Base-by-base conservation (phyloP, 768 basidiomycete genomes). In the Boletus barrowsii region DNA sequence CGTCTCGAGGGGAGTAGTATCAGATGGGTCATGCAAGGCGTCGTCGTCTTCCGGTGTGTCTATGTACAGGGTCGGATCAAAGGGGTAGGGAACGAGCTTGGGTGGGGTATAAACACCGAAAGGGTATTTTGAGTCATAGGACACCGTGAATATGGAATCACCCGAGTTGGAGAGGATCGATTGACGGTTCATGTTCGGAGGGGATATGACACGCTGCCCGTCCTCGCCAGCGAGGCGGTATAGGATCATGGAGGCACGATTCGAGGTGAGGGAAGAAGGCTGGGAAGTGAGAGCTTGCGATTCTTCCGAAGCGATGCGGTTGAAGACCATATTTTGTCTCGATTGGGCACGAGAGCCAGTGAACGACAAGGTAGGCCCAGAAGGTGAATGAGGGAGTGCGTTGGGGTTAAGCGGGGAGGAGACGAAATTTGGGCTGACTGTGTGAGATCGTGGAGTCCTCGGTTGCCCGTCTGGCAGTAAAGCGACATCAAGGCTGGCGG, bases 11-110 rank as follows among this genome's bases (percentile, higher is more conserved):
- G 64, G 49, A 15, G 61, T 69, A 29, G 75, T 63, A 11, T 68
- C 66, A 13, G 74, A 73, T 4, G 78, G 83, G 54, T 88, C 84
- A 63, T 94, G 89, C 35, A 94, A 68, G 20, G 80, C 66, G 63
- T 94, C 93, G 62, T 93, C 92, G 15, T 86, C 86, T 65, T 89
- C 87, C 1, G 74, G 72, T 0, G 75, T 79, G n/a, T 77, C 76
- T 54, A 77, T 68, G 62, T 89, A 87, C 17, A 73, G 36, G 4
- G 72, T 74, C 0, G 88, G 88, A 62, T 89, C 87, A 63, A 87
- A 89, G 13, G 77, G 86, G 62, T 88, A 90, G 2, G 88, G 80
- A 0, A 89, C 72, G 30, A 90, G 72, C n/a, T 70, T 65, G 17
- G 66, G 68, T 15, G 60, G 56, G 48, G 58, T 62, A 57, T 69